Evolutionary conservation across 371 early-diverging fungal species (phyloP).

Genomic region (Circinella umbellata): DNA sequence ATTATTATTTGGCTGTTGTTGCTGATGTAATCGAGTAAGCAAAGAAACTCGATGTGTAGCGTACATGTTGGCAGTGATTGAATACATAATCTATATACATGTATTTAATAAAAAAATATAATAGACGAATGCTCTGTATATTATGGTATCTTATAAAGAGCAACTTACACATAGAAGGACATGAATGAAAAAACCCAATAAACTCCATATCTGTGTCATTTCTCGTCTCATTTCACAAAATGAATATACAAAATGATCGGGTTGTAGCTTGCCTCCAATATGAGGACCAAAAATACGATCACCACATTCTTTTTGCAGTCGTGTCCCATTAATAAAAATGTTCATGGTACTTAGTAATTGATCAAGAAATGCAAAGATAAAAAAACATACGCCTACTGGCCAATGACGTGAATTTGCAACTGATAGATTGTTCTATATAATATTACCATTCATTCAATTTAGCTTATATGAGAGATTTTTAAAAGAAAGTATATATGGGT

Average conservation of each 20-base stretch:
- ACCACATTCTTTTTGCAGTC: slow-evolving; percentile 1
- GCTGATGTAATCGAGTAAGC: background rate
- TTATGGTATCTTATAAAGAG: background rate
- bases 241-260: background rate
- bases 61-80: background rate
- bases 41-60: background rate
- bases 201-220: slow-evolving; percentile 8
- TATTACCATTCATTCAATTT: background rate
- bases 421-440: slow-evolving; percentile 1
- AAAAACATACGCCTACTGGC: slow-evolving; percentile 8
- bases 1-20: background rate
- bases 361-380: slow-evolving; percentile 4
- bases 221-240: slow-evolving; percentile 13
- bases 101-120: no score
- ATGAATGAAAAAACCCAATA: slow-evolving; percentile 11
- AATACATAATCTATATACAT: background rate
- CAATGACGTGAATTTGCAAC: slow-evolving; percentile 9
- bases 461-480: background rate
- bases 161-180: slow-evolving; percentile 11
- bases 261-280: background rate
- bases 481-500: background rate
- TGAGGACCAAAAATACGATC: background rate
- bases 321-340: background rate
- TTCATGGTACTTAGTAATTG: background rate
- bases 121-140: no score